These are phyloP conservation scores for Vaccinium macrocarpon DNA, from an alignment of 148 eudicot genomes.

Conservation along the genomic window DNA sequence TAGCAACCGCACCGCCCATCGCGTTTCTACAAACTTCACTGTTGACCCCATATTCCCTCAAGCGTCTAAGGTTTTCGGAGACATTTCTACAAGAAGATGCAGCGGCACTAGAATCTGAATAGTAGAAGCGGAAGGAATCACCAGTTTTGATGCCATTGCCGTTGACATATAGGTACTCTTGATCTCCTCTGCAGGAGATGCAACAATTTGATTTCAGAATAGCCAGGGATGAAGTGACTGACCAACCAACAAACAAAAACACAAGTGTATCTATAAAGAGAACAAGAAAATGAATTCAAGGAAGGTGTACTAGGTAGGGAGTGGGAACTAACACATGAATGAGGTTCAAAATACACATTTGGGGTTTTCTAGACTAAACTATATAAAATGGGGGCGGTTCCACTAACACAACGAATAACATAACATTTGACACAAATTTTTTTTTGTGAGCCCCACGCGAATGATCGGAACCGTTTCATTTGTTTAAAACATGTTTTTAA, in stretches of 20 bases:
- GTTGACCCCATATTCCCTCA: slow-evolving; percentile 28
- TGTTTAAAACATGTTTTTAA: too few species aligned
- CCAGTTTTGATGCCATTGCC: slow-evolving; percentile 76
- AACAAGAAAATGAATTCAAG: not conserved
- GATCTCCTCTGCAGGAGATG: slow-evolving; percentile 62
- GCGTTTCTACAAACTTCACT: not conserved
- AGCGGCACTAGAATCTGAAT: slow-evolving; percentile 44
- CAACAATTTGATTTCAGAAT: not conserved
- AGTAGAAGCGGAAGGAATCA: slow-evolving; percentile 64
- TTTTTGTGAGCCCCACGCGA: too few species aligned
- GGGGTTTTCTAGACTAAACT: not conserved
- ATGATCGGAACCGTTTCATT: too few species aligned
- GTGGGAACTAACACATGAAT: not conserved
- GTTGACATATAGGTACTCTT: slow-evolving; percentile 56
- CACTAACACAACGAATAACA: too few species aligned
- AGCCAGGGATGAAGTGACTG: not conserved
- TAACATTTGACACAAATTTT: too few species aligned
- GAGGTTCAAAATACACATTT: not conserved
- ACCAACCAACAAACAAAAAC: not conserved
- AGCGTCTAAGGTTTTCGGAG: slow-evolving; percentile 41
- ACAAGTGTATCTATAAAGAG: not conserved
- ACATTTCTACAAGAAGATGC: slow-evolving; percentile 39
- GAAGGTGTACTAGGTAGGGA: not conserved
- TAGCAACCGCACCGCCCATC: not conserved
- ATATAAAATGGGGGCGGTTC: not conserved